Base-by-base conservation (phyloP, 495 filamentous ascomycete species). In the Monascus purpureus region DNA sequence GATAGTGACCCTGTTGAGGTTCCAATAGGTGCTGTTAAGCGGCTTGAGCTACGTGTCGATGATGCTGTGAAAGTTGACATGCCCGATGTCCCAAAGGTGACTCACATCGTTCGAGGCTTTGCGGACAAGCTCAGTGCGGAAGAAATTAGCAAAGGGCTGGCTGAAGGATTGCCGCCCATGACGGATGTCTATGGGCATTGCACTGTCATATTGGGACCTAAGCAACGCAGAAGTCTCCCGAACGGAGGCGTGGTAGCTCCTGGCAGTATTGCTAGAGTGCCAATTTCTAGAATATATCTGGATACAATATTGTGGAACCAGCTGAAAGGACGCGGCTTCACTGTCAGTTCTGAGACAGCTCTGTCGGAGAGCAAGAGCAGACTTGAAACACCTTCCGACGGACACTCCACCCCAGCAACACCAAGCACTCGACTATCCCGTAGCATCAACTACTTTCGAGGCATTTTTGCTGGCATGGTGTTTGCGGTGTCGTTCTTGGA, bases 401-500 rank as follows among this genome's bases (percentile, higher is more conserved):
- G 50, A 25, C 47, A 52, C 12, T 57, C 60, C 17, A 52, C 58
- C 4, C 61, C 63, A 11, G 45, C 49, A 6, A 62, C 63, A 6
- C 65, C 66, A 6, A 55, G 51, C 13, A 48, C 53, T 32, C 52
- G 59, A 6, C 32, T 55, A 2, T 60, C 59, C 7, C 65, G 63
- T 33, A 54, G 46, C 22, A 38, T 56, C 17, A 42, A 54, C 15
- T 43, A 42, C 25, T 35, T 43, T 0, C 40, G 39, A 22, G 63
- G 58, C 0, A 39, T 88, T 1, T 88, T 93, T 45, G 52, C 67
- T 14, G 70, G 75, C 17, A 87, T 87, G 81, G 77, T 73, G 1
- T 88, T 93, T 53, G 80, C 82, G 0, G 70, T 87, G 8, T 81
- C 80, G 8, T 80, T 77, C 37, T 67, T 70, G 32, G 65, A 66